Evolutionary conservation across 148 eudicot species (phyloP).

Genomic region (Oxyria digyna): DNA sequence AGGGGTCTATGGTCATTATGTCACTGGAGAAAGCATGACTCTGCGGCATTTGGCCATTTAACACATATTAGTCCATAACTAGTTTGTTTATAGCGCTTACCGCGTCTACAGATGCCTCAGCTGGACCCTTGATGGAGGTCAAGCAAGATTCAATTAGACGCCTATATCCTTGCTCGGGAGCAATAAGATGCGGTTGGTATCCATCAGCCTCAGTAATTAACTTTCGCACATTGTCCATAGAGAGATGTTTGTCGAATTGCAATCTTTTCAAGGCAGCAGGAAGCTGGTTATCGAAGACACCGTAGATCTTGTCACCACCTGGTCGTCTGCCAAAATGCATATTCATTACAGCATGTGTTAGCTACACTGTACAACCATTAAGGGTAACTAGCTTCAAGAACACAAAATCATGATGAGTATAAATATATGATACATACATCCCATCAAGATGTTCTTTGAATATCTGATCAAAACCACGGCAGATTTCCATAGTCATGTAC

Average conservation of each 20-base stretch:
- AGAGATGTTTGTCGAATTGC: slow-evolving; percentile 95
- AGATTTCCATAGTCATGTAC: slow-evolving; percentile 92
- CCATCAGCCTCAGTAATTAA: slow-evolving; percentile 97
- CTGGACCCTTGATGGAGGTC: slow-evolving; percentile 84
- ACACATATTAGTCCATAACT: neutral
- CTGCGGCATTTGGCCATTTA: neutral
- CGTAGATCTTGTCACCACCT: slow-evolving; percentile 89
- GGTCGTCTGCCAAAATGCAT: slow-evolving; percentile 54
- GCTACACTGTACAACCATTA: neutral
- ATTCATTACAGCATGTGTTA: neutral
- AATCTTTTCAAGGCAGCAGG: slow-evolving; percentile 96
- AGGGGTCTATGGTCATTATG: neutral
- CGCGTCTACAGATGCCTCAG: slow-evolving; percentile 90
- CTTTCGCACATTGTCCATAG: slow-evolving; percentile 88
- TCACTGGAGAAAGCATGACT: neutral
- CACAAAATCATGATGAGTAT: neutral
- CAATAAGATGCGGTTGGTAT: slow-evolving; percentile 97
- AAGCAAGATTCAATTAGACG: slow-evolving; percentile 88
- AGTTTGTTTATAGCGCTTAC: slow-evolving; percentile 27
- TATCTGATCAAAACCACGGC: slow-evolving; percentile 84
- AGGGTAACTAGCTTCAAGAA: neutral
- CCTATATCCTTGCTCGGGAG: slow-evolving; percentile 96
- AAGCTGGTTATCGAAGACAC: slow-evolving; percentile 90
- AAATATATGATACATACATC: slow-evolving; percentile 58
- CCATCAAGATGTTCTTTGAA: slow-evolving; percentile 99